Base-by-base conservation (phyloP, 2,329 filamentous ascomycete genomes). In the Paraphoma sp. region DNA sequence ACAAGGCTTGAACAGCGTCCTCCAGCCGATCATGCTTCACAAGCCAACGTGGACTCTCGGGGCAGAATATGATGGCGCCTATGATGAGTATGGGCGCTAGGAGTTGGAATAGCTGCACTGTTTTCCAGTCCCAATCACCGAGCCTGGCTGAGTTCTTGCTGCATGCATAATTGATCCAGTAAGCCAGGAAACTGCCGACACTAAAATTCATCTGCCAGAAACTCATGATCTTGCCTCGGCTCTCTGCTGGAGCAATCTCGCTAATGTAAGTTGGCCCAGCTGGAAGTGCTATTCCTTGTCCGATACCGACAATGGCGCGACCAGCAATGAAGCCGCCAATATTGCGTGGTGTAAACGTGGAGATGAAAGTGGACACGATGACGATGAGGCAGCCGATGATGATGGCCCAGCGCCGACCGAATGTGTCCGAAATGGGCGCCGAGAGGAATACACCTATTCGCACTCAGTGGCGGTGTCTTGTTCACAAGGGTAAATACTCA, bases 51-150 rank as follows among this genome's bases (percentile, higher is more conserved):
- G 89, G 89, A 4, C 84, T 85, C 71, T 90, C 89, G 17, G 89
- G 84, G 70, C 87, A 88, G 41, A 87, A 87, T 62, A 72, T 76
- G 12, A 91, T 79, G 33, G 88, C 81, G 4, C 75, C 61, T 17
- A 90, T 77, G 72, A 91, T 88, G 56, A 90, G 66, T 48, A 83
- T 62, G 1, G 89, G 89, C 23, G 90, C 82, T n/a, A 91, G 74
- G 48, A 90, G 80, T 76, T 91, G 89, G 80, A 91, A 90, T 59
- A 91, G 86, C 59, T 90, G 85, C 11, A 91, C 86, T 79, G 89
- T 84, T 65, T 84, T 86, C 88, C 88, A 91, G 74, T 90, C 87
- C 89, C 88, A 90, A 64, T 91, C 80, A 38, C 88, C 88, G 5
- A 90, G 82, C 42, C 64, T 78, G 41, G 77, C 64, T 42, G 79